Evolutionary conservation across 495 filamentous ascomycete species (phyloP).

Genomic region (Penicillium canescens): DNA sequence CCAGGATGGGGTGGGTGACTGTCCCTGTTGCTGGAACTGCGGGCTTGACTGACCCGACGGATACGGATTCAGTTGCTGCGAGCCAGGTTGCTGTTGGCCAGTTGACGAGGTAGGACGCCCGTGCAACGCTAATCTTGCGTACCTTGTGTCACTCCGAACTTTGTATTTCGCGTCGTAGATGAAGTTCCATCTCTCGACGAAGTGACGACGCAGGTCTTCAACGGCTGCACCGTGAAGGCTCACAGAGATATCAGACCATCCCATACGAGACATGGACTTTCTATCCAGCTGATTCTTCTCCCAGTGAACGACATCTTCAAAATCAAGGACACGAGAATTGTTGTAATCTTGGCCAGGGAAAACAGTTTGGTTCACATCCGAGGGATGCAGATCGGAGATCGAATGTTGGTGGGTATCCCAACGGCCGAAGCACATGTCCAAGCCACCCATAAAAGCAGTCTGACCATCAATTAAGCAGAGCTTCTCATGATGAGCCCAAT

Average conservation of each 20-base stretch:
- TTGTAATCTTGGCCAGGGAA: conserved; percentile 97
- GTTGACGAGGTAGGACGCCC: conserved; percentile 29
- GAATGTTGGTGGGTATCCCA: conserved; percentile 72
- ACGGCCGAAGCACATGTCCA: conserved; percentile 63
- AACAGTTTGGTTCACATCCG: conserved; percentile 68
- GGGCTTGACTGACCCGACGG: conserved; percentile 18
- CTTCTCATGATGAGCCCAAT: conserved; percentile 97
- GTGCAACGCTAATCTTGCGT: conserved; percentile 51
- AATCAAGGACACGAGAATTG: conserved; percentile 85
- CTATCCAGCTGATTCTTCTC: conserved; percentile 86
- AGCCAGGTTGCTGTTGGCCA: conserved; percentile 14
- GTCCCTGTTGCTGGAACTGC: conserved; percentile 6
- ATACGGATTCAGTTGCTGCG: conserved; percentile 22
- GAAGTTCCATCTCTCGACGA: conserved; percentile 90
- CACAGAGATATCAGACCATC: conserved; percentile 88
- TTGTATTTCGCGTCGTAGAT: conserved; percentile 84
- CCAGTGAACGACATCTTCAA: conserved; percentile 80
- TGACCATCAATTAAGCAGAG: conserved; percentile 78
- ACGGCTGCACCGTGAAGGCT: conserved; percentile 79
- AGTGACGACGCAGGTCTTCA: conserved; percentile 75
- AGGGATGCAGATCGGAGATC: conserved; percentile 83
- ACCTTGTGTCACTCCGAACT: conserved; percentile 62
- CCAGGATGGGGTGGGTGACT: conserved; percentile 5
- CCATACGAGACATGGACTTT: conserved; percentile 80
- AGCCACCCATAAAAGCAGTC: conserved; percentile 84